phyloP scores from a whole-genome alignment of 345 rosid species.

The Moricandia arvensis region DNA sequence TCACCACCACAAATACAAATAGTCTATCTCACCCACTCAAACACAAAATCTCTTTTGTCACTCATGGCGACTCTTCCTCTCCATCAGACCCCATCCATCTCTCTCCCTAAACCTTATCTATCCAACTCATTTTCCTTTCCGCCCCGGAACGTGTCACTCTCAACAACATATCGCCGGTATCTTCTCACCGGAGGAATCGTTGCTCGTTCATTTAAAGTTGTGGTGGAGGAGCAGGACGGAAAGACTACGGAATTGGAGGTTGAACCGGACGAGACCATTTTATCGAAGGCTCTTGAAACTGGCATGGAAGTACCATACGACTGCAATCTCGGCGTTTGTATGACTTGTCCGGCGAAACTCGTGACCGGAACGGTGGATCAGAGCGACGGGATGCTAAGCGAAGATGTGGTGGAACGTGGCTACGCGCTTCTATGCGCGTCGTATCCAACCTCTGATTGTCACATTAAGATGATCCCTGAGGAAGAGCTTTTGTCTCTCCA shows the following conservation, averaged over 20 bases:
- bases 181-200: slow-evolving; percentile 20
- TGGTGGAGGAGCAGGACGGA: slow-evolving; percentile 75
- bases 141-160: slow-evolving; percentile 21
- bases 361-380: slow-evolving; percentile 79
- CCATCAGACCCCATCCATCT: slow-evolving; percentile 45
- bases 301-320: slow-evolving; percentile 81
- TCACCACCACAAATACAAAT: not conserved
- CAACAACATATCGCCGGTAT: not conserved
- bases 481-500: slow-evolving; percentile 84
- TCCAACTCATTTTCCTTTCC: slow-evolving; percentile 33
- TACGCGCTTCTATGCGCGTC: slow-evolving; percentile 77
- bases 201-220: slow-evolving; percentile 60
- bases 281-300: slow-evolving; percentile 74
- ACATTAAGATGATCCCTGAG: slow-evolving; percentile 78
- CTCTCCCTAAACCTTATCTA: slow-evolving; percentile 29
- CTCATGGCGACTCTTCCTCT: slow-evolving; percentile 65
- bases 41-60: slow-evolving; percentile 3
- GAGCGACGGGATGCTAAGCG: slow-evolving; percentile 97
- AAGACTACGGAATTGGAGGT: slow-evolving; percentile 70
- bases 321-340: slow-evolving; percentile 95
- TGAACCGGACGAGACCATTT: slow-evolving; percentile 80
- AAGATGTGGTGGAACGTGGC: slow-evolving; percentile 91
- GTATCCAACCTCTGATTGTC: slow-evolving; percentile 84
- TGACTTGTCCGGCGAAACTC: slow-evolving; percentile 95
- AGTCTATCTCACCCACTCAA: slow-evolving; percentile 2